phyloP scores from a whole-genome alignment of 768 basidiomycete genomes.

The Termitomyces sp. region DNA sequence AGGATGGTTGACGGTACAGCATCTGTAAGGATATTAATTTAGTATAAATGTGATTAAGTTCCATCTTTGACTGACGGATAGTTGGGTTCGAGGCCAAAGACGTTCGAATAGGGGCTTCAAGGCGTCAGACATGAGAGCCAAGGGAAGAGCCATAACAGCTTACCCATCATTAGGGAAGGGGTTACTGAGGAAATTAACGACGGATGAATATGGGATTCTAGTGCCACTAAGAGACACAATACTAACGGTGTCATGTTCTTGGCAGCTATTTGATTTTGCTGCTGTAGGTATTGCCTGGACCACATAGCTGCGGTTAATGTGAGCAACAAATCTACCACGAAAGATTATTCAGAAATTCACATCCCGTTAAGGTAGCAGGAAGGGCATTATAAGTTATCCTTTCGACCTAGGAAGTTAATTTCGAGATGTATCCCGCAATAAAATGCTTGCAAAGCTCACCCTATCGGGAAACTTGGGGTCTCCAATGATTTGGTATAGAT shows the following conservation, averaged over 20 bases:
- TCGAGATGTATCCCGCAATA: neutral
- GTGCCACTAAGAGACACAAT: neutral
- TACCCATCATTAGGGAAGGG: conserved; percentile 55
- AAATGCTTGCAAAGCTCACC: conserved; percentile 6
- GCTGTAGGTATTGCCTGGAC: conserved; percentile 58
- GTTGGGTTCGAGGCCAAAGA: conserved; percentile 47
- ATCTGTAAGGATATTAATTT: conserved; percentile 22
- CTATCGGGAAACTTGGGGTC: conserved; percentile 31
- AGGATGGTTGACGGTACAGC: conserved; percentile 50
- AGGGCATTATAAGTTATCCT: conserved; percentile 50
- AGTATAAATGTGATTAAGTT: neutral
- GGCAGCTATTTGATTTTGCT: conserved; percentile 56
- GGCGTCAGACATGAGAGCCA: conserved; percentile 10
- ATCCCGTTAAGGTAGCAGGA: conserved; percentile 45
- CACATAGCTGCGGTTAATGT: conserved; percentile 44
- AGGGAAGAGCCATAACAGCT: conserved; percentile 19
- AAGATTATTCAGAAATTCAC: conserved; percentile 27
- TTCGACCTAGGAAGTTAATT: conserved; percentile 29
- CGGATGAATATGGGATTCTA: neutral
- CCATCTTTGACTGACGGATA: conserved; percentile 35
- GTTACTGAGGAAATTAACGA: conserved; percentile 30
- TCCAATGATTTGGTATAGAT: conserved; percentile 54
- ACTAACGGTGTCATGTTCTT: conserved; percentile 53
- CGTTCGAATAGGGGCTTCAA: conserved; percentile 41
- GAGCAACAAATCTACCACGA: neutral